Conservation (phyloP, 495 filamentous ascomycete species). For the Articulospora tetracladia region DNA sequence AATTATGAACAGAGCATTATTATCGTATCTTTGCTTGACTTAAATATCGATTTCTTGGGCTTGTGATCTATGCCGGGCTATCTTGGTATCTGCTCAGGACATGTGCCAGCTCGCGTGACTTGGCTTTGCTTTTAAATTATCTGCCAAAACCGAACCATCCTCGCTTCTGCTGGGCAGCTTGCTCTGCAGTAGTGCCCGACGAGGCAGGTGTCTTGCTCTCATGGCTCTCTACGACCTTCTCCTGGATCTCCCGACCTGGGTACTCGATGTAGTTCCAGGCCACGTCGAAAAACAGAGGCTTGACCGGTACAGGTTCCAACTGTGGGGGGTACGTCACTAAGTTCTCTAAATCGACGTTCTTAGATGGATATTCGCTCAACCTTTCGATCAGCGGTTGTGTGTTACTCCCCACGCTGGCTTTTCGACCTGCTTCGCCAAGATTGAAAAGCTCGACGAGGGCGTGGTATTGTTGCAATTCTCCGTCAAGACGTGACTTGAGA, state of each 20-base stretch:
- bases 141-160: conserved; percentile 92
- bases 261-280: conserved; percentile 99
- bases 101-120: background rate
- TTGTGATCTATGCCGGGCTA: background rate
- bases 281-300: conserved; percentile 93
- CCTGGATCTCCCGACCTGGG: conserved; percentile 51
- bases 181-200: conserved; percentile 24
- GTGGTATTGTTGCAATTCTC: conserved; percentile 69
- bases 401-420: conserved; percentile 3
- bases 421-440: conserved; percentile 36
- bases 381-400: conserved; percentile 58
- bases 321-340: conserved; percentile 84
- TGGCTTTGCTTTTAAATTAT: conserved; percentile 32
- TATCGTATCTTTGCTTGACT: too few species aligned
- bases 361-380: conserved; percentile 67
- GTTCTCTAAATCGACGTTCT: conserved; percentile 62
- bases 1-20: background rate
- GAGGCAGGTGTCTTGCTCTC: conserved; percentile 30
- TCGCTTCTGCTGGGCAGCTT: conserved; percentile 60
- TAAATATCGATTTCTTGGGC: background rate
- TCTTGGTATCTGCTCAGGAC: background rate
- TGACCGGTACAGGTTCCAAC: conserved; percentile 81
- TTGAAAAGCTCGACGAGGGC: conserved; percentile 79
- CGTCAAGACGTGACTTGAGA: conserved; percentile 57
- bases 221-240: conserved; percentile 8